Percentiles rank a stretch among this genome's conserved stretches.
Evolutionary conservation across 441 rosid genomes (phyloP).

Genomic region (Manihot esculenta): DNA sequence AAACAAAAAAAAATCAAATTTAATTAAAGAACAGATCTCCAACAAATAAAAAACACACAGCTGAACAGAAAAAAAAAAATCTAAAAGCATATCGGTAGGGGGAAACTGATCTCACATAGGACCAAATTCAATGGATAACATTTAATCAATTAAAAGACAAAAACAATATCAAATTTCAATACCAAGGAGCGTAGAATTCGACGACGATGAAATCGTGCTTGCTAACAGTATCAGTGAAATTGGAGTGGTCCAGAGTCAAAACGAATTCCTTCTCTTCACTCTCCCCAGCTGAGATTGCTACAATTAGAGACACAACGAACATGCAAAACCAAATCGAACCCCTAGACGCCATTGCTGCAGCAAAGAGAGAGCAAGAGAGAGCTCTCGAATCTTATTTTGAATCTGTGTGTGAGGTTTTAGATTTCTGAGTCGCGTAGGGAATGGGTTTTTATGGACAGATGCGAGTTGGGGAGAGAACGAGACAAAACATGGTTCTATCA

Average conservation of each 20-base stretch:
- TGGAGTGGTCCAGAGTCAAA: conserved; percentile 72
- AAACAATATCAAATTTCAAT: conserved; percentile 3
- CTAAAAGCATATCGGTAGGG: neutral
- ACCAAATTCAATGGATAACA: too few relatives aligned
- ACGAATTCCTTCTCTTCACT: conserved; percentile 42
- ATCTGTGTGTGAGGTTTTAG: neutral
- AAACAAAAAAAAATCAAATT: neutral
- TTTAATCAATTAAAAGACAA: neutral
- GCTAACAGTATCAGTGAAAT: conserved; percentile 67
- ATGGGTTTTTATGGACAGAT: conserved; percentile 13
- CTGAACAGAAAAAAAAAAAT: too few relatives aligned
- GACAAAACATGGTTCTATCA: conserved; percentile 26
- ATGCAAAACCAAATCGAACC: conserved; percentile 35
- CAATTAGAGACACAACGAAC: conserved; percentile 35
- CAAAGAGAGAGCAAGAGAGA: neutral
- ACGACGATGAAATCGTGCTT: conserved; percentile 84
- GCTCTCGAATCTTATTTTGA: neutral
- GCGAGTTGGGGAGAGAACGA: conserved; percentile 12
- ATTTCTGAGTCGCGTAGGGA: neutral
- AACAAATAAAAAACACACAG: too few relatives aligned
- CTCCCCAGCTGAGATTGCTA: conserved; percentile 41
- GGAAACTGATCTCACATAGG: neutral
- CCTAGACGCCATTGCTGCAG: conserved; percentile 20
- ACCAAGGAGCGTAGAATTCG: conserved; percentile 98
- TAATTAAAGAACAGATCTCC: neutral